Base-by-base conservation (phyloP, 306 rosid species). In the Cyclanthera cordifolia region DNA sequence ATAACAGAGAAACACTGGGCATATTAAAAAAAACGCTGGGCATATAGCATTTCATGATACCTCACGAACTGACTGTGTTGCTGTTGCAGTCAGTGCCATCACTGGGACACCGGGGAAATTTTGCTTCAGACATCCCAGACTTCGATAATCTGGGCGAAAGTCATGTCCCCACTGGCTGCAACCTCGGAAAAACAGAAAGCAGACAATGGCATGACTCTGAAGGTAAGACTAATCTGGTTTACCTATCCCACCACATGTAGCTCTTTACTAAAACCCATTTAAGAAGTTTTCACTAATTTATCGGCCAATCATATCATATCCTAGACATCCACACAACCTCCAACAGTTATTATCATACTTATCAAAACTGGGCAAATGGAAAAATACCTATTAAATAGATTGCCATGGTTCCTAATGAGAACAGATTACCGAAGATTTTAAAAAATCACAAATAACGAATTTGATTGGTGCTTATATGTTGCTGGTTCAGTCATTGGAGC, bases 141-240 rank as follows among this genome's bases (percentile, higher is more conserved):
- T 94, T 28, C 91, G 84, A 81, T 89, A 93, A 81, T 93, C 98
- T 72, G 98, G 96, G 67, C 96, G 98, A 77, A 93, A 93, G 84
- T 93, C 98, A 80, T 89, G 98, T 71, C 98, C 98, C 98, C 98
- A 93, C 80, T 89, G 96, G 82, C 98, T 93, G 85, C 72, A 64
- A 78, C 47, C 21, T 69, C 21, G 16, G 30, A 27, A 52, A 67
- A 76, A 59, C 24, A 74, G 27, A 73, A 27, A 45, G 23, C 21
- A 39, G 71, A 60, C 64, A 51, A 72, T 13, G 37, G 68, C 41
- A 47, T 23, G 37, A 48, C 32, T 21, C 6, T 23, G 19, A 48
- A 52, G 15, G 47, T 50, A 69, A 69, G 58, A 50, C 72, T 67
- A 27, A 34, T 20, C 60, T 34, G 46, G 14, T 64, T 64, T 23